Conservation (phyloP, 2,329 filamentous ascomycete genomes). For the Colletotrichum lupini region DNA sequence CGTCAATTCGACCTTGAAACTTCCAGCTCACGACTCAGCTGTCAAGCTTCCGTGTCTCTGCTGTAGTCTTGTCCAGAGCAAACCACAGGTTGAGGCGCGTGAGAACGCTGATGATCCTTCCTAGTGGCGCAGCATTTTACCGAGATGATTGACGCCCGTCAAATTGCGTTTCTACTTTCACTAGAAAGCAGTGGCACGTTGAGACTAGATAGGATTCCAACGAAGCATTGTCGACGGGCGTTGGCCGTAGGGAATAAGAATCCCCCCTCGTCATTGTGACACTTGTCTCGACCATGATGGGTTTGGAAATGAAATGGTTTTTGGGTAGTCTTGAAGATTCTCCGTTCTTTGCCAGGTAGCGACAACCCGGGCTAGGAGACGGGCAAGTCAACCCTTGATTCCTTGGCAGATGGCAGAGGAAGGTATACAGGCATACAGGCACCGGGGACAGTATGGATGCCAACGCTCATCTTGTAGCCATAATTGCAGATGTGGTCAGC, state of each 20-base stretch:
- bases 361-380: background rate
- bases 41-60: too few relatives aligned
- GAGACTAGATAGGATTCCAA: background rate
- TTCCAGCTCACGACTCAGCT: background rate
- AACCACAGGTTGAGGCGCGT: background rate
- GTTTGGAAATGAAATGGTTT: background rate
- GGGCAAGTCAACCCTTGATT: background rate
- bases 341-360: background rate
- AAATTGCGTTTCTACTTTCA: background rate
- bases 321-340: background rate
- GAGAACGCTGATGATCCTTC: background rate
- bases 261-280: background rate
- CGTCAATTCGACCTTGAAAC: too few relatives aligned
- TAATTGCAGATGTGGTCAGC: background rate
- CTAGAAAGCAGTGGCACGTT: background rate
- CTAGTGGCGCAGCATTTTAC: background rate
- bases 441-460: background rate
- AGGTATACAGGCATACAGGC: too few relatives aligned
- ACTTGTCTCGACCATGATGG: background rate
- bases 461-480: too few relatives aligned
- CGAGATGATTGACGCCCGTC: background rate
- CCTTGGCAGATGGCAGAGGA: background rate
- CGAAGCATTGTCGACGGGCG: too few relatives aligned
- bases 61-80: background rate
- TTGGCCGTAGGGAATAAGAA: background rate